These are phyloP conservation scores for Suhomyces choctaworum DNA, from an alignment of 1,139 yeast genomes.

Conservation along the genomic window DNA sequence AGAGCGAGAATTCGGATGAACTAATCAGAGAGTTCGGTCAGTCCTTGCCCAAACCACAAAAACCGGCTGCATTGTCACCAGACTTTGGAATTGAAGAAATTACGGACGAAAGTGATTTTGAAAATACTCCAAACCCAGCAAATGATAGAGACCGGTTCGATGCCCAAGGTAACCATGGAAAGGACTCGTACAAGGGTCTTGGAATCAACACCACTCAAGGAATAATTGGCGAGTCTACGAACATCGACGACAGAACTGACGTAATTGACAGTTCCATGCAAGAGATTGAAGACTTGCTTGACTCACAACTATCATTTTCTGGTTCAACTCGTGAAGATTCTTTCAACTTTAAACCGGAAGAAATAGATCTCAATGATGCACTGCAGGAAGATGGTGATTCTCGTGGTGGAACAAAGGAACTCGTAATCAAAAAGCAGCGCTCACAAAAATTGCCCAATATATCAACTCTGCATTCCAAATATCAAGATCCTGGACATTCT, in stretches of 20 bases:
- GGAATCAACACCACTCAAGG: slow-evolving; percentile 12
- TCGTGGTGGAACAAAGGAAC: slow-evolving; percentile 3
- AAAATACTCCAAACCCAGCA: slow-evolving; percentile 8
- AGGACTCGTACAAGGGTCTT: slow-evolving; percentile 10
- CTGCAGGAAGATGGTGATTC: slow-evolving; percentile 6
- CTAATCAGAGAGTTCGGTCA: slow-evolving; percentile 15
- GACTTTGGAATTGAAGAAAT: slow-evolving; percentile 46
- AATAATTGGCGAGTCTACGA: slow-evolving; percentile 24
- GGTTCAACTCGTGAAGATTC: slow-evolving; percentile 10
- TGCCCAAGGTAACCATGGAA: not conserved
- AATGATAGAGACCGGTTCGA: slow-evolving; percentile 1
- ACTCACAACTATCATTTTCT: slow-evolving; percentile 28
- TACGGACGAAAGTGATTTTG: slow-evolving; percentile 31
- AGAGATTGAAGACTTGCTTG: slow-evolving; percentile 46
- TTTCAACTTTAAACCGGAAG: slow-evolving; percentile 14
- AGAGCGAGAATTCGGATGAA: slow-evolving; percentile 4
- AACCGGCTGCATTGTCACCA: slow-evolving; percentile 19
- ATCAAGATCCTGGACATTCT: not conserved
- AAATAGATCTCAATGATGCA: slow-evolving; percentile 5
- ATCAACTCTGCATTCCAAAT: not conserved
- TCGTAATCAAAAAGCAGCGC: slow-evolving; percentile 4
- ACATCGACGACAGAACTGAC: slow-evolving; percentile 14
- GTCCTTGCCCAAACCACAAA: slow-evolving; percentile 13
- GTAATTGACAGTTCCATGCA: slow-evolving; percentile 39
- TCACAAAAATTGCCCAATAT: not conserved